Evolutionary conservation across 192 early-diverging fungal genomes (phyloP).

Genomic region (Borealophlyctis nickersoniae): DNA sequence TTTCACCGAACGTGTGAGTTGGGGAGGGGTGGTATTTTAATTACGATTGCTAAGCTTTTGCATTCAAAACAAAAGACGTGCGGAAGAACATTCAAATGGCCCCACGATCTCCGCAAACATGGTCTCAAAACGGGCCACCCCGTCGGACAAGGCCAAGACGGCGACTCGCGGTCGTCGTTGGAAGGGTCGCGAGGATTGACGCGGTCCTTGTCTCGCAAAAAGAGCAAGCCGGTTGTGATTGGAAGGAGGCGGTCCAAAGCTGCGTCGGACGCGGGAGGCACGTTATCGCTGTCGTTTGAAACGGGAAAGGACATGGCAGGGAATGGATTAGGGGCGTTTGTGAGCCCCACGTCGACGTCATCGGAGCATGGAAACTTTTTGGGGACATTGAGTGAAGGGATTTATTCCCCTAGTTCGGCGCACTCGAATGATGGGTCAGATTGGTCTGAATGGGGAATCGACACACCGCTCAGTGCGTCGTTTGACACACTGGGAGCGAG

Average conservation of each 20-base stretch:
- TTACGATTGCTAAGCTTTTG: background rate
- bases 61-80: conserved; percentile 4
- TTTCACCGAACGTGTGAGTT: too few relatives aligned
- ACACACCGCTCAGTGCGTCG: background rate
- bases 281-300: background rate
- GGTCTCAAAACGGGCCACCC: conserved; percentile 19
- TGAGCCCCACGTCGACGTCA: too few relatives aligned
- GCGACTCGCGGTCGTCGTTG: background rate
- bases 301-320: too few relatives aligned
- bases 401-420: too few relatives aligned
- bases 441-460: background rate
- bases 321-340: too few relatives aligned
- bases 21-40: too few relatives aligned
- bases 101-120: conserved; percentile 28
- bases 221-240: too few relatives aligned
- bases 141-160: background rate
- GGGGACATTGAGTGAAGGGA: too few relatives aligned
- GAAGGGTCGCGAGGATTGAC: background rate
- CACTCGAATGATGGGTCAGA: background rate
- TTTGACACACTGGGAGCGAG: background rate
- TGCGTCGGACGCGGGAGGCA: background rate
- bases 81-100: conserved; percentile 25
- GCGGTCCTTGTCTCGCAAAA: too few relatives aligned
- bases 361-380: too few relatives aligned
- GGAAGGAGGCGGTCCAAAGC: too few relatives aligned